Base-by-base conservation (phyloP, 2,329 filamentous ascomycete species). In the Monilinia fructicola region DNA sequence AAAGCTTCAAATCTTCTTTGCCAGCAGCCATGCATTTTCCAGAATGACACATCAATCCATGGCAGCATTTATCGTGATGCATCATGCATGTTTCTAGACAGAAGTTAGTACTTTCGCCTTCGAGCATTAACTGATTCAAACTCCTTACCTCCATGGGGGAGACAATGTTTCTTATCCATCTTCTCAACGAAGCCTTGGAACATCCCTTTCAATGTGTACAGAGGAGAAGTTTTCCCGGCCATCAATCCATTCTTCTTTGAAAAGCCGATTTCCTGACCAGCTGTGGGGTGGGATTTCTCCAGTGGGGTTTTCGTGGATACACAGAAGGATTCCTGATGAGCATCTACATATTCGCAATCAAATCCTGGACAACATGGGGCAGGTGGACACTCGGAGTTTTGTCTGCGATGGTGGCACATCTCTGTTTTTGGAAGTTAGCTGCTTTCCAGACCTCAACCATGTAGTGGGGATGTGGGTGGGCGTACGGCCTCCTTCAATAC, bases 81-180 rank as follows among this genome's bases (percentile, higher is more conserved):
- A 62, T n/a, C 44, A 61, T 48, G 16, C 62, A 65, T 38, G 26
- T 42, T 14, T 46, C 62, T 55, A 38, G n/a, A 58, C 14, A 23
- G 9, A 50, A 4, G 54, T 54, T 12, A 54, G 23, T 26, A 54
- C 40, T 50, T n/a, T 35, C 44, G 40, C 42, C 23, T 18, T 23
- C 16, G 12, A 50, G 12, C 6, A 26, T 16, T 5, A 11, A 12
- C 4, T 23, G 2, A 31, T 12, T 12, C 18, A 38, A 10, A 3
- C 31, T 3, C 18, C 58, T 26, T 18, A 38, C 58, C 42, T 46
- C 44, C 58, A 16, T 48, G 26, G 6, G 44, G 58, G 18, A 38
- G 28, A 61, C 42, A 54, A 54, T 28, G 11, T 42, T 64, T 31
- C 16, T 12, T n/a, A 40, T 31, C 55, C 7, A 23, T 54, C 52